Conservation (phyloP, 2,329 filamentous ascomycete species). For the Aspergillus persii region DNA sequence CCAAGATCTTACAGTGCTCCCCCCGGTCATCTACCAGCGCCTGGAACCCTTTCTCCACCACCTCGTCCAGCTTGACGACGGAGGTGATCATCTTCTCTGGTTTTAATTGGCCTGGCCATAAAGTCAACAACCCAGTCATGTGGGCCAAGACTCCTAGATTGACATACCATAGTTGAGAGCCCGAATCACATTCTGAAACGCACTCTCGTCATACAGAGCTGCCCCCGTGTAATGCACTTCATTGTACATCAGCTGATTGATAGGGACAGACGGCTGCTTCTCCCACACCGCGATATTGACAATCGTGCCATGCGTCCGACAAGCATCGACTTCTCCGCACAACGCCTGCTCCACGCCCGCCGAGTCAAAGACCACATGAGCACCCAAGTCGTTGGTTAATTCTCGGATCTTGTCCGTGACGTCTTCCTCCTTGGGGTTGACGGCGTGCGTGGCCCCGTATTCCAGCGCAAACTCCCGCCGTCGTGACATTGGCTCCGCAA, state of each 20-base stretch:
- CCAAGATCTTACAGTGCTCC: slow-evolving; percentile 61
- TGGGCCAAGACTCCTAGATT: too few relatives aligned
- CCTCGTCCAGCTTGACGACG: slow-evolving; percentile 54
- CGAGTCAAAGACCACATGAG: slow-evolving; percentile 61
- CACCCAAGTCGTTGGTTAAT: slow-evolving; percentile 49
- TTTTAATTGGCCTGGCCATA: slow-evolving; percentile 13
- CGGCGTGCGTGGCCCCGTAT: slow-evolving; percentile 56
- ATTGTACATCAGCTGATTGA: slow-evolving; percentile 54
- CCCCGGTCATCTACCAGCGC: slow-evolving; percentile 59
- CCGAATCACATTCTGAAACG: slow-evolving; percentile 58
- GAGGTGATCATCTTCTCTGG: slow-evolving; percentile 61
- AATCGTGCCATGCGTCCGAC: slow-evolving; percentile 55
- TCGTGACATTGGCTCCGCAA: slow-evolving; percentile 54
- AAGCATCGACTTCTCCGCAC: slow-evolving; percentile 47
- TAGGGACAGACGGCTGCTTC: slow-evolving; percentile 52
- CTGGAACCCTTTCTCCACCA: slow-evolving; percentile 58
- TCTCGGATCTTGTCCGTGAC: slow-evolving; percentile 47
- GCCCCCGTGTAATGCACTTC: slow-evolving; percentile 53
- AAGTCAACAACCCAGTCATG: neutral
- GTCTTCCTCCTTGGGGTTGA: slow-evolving; percentile 51
- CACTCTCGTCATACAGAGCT: slow-evolving; percentile 50
- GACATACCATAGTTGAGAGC: slow-evolving; percentile 38
- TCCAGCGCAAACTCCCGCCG: slow-evolving; percentile 52
- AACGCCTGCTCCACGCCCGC: slow-evolving; percentile 58
- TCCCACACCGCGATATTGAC: slow-evolving; percentile 68